Evolutionary conservation across 306 rosid species (phyloP), one percentile per base, ranked within the genome.

Genomic region (Gleditsia sinensis): DNA sequence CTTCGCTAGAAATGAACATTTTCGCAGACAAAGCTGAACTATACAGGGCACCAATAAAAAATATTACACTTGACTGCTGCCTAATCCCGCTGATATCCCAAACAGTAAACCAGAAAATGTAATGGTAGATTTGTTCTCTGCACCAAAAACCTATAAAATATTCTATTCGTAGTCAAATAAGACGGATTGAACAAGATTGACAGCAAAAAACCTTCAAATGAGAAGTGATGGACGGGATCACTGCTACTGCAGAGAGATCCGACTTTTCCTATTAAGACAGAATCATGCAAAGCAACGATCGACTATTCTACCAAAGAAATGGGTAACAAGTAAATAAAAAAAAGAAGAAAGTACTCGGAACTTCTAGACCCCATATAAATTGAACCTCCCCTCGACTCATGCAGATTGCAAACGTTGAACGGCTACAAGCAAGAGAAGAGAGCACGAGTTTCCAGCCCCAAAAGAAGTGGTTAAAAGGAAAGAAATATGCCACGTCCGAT

Each of bases 1-100:
- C 88, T 62, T 83, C 87, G 32, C 76, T 60, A 9, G 84, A 71
- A 81, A 85, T 72, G 48, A 88, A 54, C 97, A 89, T 89, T 69
- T 58, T 79, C 70, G 64, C 79, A 17, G 49, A 74, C 37, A 73
- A 72, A 69, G 69, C 80, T 58, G 61, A 60, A 27, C 43, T 37
- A 37, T 37, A 55, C 56, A 63, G 42, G 11, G 25, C 74, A 37
- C 58, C 46, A 60, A 58, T 27, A 12, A 42, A 27, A 21, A 37
- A 75, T 30, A 60, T 61, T 46, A 17, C 68, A 45, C 71, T 42
- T 12, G 0, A 11, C 64, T 20, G 16, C 11, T 4, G 12, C 59
- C 43, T n/a, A 28, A 62, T 64, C 64, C 69, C 37, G 14, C 17
- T 24, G 48, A 53, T 7, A 56, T 61, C 46, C 36, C 45, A 17